Base-by-base conservation (phyloP, 2,329 filamentous ascomycete genomes). In the Mariannaea elegans region DNA sequence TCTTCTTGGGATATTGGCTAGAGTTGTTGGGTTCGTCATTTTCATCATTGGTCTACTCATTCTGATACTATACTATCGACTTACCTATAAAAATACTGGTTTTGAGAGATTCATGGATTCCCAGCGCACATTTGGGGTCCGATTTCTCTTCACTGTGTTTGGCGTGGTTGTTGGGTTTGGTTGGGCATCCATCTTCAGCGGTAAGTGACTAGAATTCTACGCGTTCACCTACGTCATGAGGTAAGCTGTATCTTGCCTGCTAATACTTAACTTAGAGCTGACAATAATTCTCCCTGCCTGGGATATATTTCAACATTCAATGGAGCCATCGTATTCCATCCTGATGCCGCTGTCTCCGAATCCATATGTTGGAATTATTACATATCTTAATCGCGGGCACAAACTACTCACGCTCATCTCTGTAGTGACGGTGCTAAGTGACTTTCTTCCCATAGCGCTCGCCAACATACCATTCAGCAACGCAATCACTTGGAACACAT, bases 21-120 rank as follows among this genome's bases (percentile, higher is more conserved):
- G 23, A 41, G 19, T 50, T 3, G 29, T 31, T 8, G n/a, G 23
- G 2, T 41, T 50, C 18, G 16, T 8, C 13, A 12, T 50, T 12
- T 50, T 31, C 34, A 39, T 50, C 3, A 1, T 31, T 13, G 47
- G 47, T 19, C 9, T 50, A 6, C 13, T 18, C 1, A 41, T 31
- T 41, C 47, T 50, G 19, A 41, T 50, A 7, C 8, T 50, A 16
- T 50, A 50, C 36, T 50, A 50, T 50, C 34, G 34, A 29, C 36
- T 39, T 3, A 50, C 47, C 23, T 24, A 39, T 8, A 14, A 27
- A 4, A 34, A 50, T 10, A 50, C 34, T 27, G 47, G 34, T 4
- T 50, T 50, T 29, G 47, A 50, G 47, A 50, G n/a, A 9, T 50
- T 50, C 47, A 50, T 50, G 47, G 8, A 41, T 41, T 50, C 47